phyloP scores from a whole-genome alignment of 345 rosid species.

The Capsella bursapastoris region DNA sequence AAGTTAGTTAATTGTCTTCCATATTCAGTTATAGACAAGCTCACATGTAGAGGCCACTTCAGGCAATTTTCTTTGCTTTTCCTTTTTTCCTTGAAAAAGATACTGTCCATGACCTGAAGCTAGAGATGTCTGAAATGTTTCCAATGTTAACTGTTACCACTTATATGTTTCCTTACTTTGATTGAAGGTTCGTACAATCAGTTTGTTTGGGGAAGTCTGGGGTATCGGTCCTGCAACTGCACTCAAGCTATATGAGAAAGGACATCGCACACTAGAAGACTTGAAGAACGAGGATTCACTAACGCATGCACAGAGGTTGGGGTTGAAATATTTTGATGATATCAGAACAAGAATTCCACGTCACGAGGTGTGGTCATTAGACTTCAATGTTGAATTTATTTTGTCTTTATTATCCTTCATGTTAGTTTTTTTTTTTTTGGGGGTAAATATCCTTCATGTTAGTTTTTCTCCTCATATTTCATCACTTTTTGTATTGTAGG shows the following conservation, averaged over 20 bases:
- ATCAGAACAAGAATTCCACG: constrained; percentile 84
- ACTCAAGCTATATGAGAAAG: constrained; percentile 88
- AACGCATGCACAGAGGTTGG: constrained; percentile 79
- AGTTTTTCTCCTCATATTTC: constrained; percentile 12
- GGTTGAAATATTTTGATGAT: constrained; percentile 93
- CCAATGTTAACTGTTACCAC: background rate
- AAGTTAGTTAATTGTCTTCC: background rate
- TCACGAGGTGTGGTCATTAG: constrained; percentile 61
- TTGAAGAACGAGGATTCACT: constrained; percentile 77
- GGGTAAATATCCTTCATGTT: background rate
- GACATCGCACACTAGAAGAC: constrained; percentile 77
- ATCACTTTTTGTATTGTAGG: constrained; percentile 50
- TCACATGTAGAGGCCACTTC: constrained; percentile 7
- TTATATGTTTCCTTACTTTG: constrained; percentile 21
- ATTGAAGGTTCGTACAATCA: constrained; percentile 76
- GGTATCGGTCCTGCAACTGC: constrained; percentile 98
- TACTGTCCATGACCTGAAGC: constrained; percentile 18
- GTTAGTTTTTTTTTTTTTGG: background rate
- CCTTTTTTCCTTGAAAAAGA: background rate
- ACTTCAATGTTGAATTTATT: constrained; percentile 31
- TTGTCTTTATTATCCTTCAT: constrained; percentile 14
- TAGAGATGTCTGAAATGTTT: background rate
- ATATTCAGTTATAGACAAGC: constrained; percentile 13
- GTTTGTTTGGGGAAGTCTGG: constrained; percentile 94
- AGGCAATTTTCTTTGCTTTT: background rate